A percentile compares a stretch with the other conserved stretches of the same genome.
These are phyloP conservation scores for Thielaviopsis populi DNA, from an alignment of 2,329 filamentous ascomycete species.

Conservation along the genomic window DNA sequence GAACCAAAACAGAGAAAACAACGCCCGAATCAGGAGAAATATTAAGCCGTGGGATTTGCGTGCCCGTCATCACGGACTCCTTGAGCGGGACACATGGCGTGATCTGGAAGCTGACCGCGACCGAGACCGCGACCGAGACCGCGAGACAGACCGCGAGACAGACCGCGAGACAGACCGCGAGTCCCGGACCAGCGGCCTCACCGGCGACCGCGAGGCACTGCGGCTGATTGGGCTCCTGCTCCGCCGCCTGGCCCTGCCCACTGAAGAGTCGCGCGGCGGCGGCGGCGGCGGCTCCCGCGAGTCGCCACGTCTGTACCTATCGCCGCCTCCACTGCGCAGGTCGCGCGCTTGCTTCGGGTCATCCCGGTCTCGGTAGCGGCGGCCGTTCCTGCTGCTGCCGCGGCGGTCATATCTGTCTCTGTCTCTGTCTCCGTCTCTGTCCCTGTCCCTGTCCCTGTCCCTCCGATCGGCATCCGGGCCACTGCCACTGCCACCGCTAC, in stretches of 20 bases:
- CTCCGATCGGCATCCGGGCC: background rate
- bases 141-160: background rate
- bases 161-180: background rate
- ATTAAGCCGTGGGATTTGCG: background rate
- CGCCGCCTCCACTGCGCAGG: background rate
- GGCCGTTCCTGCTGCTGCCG: background rate
- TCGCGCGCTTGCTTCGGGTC: constrained; percentile 5
- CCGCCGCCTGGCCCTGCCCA: background rate
- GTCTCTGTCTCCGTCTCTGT: background rate
- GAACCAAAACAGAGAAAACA: background rate
- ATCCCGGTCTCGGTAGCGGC: constrained; percentile 14
- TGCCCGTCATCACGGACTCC: background rate
- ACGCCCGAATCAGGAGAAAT: background rate
- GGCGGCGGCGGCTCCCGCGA: background rate
- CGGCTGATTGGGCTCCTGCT: constrained; percentile 1
- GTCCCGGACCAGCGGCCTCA: background rate
- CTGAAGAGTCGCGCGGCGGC: background rate
- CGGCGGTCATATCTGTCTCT: background rate
- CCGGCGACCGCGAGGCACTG: constrained; percentile 5
- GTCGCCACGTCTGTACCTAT: constrained; percentile 1
- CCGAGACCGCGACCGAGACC: background rate
- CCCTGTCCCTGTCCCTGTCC: constrained; percentile 1
- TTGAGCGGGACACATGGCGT: constrained; percentile 4
- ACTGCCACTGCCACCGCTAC: background rate
- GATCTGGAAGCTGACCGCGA: background rate